Evolutionary conservation across 2,329 filamentous ascomycete genomes (phyloP).

Genomic region (Penicillium sclerotiorum): DNA sequence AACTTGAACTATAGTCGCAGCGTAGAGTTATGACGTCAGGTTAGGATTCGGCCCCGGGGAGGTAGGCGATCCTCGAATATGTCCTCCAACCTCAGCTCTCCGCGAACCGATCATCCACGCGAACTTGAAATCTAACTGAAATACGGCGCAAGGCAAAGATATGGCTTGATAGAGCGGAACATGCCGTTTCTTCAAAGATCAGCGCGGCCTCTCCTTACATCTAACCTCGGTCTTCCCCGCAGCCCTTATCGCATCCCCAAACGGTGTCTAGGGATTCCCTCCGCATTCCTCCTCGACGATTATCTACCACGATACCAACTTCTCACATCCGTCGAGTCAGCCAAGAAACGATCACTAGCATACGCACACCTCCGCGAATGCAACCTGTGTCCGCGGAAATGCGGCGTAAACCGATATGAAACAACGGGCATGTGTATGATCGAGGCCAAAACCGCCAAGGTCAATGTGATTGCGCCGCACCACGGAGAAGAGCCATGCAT

Average conservation of each 20-base stretch:
- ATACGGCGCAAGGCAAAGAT: no score
- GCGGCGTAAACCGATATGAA: constrained; percentile 79
- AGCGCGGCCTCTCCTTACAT: not conserved
- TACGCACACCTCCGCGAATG: constrained; percentile 77
- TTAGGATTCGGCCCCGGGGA: no score
- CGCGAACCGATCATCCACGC: no score
- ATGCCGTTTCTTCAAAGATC: constrained; percentile 14
- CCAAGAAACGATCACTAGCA: constrained; percentile 72
- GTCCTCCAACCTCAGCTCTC: no score
- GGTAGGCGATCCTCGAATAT: no score
- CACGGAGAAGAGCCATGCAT: constrained; percentile 85
- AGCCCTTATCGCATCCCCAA: constrained; percentile 15
- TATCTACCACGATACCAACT: constrained; percentile 74
- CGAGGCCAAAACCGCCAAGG: constrained; percentile 70
- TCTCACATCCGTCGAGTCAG: constrained; percentile 67
- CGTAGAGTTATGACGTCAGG: no score
- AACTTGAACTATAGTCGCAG: no score
- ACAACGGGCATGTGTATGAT: constrained; percentile 78
- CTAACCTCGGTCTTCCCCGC: not conserved
- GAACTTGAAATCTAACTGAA: no score
- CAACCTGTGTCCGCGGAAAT: constrained; percentile 77
- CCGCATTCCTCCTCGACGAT: constrained; percentile 71
- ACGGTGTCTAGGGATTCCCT: constrained; percentile 55
- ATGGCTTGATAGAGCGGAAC: not conserved
- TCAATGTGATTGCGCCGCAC: constrained; percentile 83